These are phyloP conservation scores for Erodium maritimum DNA, from an alignment of 345 rosid species.

Conservation along the genomic window DNA sequence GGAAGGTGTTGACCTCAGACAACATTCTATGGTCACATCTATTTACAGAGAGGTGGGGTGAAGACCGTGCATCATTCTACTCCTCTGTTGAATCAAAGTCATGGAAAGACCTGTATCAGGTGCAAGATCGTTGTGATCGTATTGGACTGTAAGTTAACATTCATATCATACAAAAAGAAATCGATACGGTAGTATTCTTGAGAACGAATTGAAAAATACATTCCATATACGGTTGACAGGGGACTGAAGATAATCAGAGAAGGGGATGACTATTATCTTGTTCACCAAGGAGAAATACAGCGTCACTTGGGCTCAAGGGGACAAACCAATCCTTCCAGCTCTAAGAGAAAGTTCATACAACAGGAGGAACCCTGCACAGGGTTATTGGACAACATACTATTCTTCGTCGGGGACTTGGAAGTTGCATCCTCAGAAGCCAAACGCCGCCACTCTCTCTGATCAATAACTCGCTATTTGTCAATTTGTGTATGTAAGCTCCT, in stretches of 20 bases:
- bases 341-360: background rate
- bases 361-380: constrained; percentile 22
- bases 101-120: constrained; percentile 45
- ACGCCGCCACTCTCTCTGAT: constrained; percentile 11
- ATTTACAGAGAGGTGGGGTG: constrained; percentile 51
- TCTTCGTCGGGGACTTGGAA: constrained; percentile 51
- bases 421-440: constrained; percentile 34
- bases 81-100: constrained; percentile 27
- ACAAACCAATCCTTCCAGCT: background rate
- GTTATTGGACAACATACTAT: constrained; percentile 36
- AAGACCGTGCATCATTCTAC: constrained; percentile 27
- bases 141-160: constrained; percentile 30
- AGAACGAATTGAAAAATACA: background rate
- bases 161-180: background rate
- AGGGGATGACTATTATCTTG: constrained; percentile 36
- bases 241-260: constrained; percentile 52
- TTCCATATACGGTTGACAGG: constrained; percentile 17
- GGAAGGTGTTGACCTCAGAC: constrained; percentile 39
- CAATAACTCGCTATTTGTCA: background rate
- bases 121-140: constrained; percentile 50
- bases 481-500: background rate
- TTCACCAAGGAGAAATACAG: constrained; percentile 50
- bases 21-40: constrained; percentile 32
- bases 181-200: background rate
- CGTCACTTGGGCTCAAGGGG: constrained; percentile 33